Conservation (phyloP, 257 asterid genomes). For the Ajuga chamaepitys region DNA sequence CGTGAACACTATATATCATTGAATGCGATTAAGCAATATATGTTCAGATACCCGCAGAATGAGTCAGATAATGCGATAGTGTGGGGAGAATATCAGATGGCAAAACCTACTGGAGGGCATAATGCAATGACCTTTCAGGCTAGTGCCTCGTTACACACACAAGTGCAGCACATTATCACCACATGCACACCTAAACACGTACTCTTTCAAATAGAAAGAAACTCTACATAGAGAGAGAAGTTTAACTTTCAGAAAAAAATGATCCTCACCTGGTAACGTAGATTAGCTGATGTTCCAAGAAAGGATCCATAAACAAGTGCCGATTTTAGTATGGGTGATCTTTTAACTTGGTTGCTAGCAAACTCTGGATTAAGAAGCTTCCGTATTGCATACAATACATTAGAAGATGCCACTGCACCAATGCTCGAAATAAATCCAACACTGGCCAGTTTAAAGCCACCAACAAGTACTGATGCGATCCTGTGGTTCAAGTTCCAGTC, state of each 20-base stretch:
- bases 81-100: not conserved
- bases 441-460: slow-evolving; percentile 84
- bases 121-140: not conserved
- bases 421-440: slow-evolving; percentile 94
- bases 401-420: slow-evolving; percentile 92
- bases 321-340: slow-evolving; percentile 88
- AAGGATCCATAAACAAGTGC: slow-evolving; percentile 67
- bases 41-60: not conserved
- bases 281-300: slow-evolving; percentile 85
- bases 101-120: not conserved
- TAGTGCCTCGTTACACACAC: not conserved
- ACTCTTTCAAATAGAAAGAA: not conserved
- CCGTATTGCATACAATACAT: slow-evolving; percentile 41
- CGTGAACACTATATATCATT: not conserved
- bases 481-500: slow-evolving; percentile 81
- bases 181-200: not conserved
- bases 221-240: not conserved
- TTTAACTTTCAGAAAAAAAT: not conserved
- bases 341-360: slow-evolving; percentile 35
- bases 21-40: not conserved
- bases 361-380: slow-evolving; percentile 51
- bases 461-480: slow-evolving; percentile 76
- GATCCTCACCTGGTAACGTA: slow-evolving; percentile 77
- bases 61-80: not conserved
- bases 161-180: not conserved